These are phyloP conservation scores for Hansfordia pulvinata DNA, from an alignment of 2,329 filamentous ascomycete species.

Conservation along the genomic window DNA sequence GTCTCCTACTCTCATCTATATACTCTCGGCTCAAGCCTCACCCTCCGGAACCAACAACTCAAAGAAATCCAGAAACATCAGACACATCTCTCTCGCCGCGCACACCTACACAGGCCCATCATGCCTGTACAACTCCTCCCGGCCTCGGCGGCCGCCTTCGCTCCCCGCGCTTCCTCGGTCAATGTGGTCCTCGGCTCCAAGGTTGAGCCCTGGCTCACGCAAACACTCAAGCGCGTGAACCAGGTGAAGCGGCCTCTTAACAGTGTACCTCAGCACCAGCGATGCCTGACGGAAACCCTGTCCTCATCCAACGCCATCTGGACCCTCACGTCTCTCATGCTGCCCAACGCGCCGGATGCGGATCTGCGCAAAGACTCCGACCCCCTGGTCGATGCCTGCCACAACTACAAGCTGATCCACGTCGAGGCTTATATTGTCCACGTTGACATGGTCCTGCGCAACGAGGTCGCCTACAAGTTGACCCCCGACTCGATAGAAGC, in stretches of 20 bases:
- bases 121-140: background rate
- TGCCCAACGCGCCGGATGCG: slow-evolving; percentile 76
- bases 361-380: slow-evolving; percentile 74
- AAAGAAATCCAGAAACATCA: too few species aligned
- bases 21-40: too few species aligned
- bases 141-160: slow-evolving; percentile 91
- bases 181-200: slow-evolving; percentile 89
- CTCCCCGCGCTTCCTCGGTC: slow-evolving; percentile 75
- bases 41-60: too few species aligned
- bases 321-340: slow-evolving; percentile 85
- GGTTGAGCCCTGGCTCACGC: slow-evolving; percentile 92
- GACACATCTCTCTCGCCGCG: too few species aligned
- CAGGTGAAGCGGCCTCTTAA: slow-evolving; percentile 93
- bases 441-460: slow-evolving; percentile 95
- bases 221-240: slow-evolving; percentile 94
- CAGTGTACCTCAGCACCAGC: slow-evolving; percentile 87
- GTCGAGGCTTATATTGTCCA: slow-evolving; percentile 97
- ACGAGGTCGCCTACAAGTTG: slow-evolving; percentile 96
- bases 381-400: slow-evolving; percentile 72
- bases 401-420: slow-evolving; percentile 87
- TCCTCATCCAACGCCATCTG: slow-evolving; percentile 86
- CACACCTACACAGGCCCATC: background rate
- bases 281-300: slow-evolving; percentile 88
- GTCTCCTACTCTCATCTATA: too few species aligned
- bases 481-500: slow-evolving; percentile 88